Conservation (phyloP, 2,329 filamentous ascomycete genomes). For the Botrytis cinerea region DNA sequence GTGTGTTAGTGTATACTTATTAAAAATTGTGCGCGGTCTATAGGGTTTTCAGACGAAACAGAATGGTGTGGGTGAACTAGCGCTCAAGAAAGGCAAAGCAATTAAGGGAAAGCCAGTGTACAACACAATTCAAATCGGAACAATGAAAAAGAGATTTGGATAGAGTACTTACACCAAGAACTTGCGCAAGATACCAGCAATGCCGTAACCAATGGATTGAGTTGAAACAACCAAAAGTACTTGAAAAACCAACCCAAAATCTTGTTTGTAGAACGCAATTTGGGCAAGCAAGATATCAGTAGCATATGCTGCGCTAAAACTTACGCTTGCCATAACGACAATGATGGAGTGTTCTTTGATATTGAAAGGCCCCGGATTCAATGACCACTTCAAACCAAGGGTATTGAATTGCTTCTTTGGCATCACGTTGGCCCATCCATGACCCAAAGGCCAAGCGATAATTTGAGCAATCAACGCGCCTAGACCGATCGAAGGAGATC, state of each 20-base stretch:
- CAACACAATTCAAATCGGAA: background rate
- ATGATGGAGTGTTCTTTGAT: slow-evolving; percentile 71
- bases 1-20: slow-evolving; percentile 9
- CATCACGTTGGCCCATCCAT: slow-evolving; percentile 54
- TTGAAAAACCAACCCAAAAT: slow-evolving; percentile 62
- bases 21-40: too few relatives aligned
- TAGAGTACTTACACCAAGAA: slow-evolving; percentile 55
- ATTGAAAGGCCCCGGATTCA: slow-evolving; percentile 71
- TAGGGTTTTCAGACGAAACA: too few relatives aligned
- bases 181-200: slow-evolving; percentile 59
- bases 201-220: slow-evolving; percentile 63
- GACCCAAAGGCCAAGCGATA: slow-evolving; percentile 46
- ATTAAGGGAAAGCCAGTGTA: background rate
- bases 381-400: slow-evolving; percentile 55
- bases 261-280: slow-evolving; percentile 71
- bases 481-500: slow-evolving; percentile 46
- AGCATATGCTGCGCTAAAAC: slow-evolving; percentile 51
- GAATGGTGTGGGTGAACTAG: background rate
- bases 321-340: slow-evolving; percentile 57
- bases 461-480: slow-evolving; percentile 30
- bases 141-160: background rate
- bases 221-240: slow-evolving; percentile 61
- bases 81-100: background rate
- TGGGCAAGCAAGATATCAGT: slow-evolving; percentile 74
- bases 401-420: slow-evolving; percentile 42